Evolutionary conservation across 495 filamentous ascomycete species (phyloP).

Genomic region (Penicillium silybi): DNA sequence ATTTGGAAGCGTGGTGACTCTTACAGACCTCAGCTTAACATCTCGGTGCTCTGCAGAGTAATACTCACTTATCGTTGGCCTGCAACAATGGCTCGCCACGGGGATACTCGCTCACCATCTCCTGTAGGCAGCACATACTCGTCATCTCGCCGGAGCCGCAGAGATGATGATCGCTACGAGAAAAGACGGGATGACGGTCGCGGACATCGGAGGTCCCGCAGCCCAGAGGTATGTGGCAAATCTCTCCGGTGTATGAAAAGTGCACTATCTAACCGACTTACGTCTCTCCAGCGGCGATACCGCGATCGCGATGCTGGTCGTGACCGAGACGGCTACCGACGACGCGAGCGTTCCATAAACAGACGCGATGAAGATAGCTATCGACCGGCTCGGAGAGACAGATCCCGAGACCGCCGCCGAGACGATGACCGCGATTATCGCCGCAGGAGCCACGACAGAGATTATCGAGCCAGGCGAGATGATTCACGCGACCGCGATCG

Average conservation of each 20-base stretch:
- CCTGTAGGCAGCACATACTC: conserved; percentile 85
- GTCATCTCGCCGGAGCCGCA: conserved; percentile 65
- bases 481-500: conserved; percentile 69
- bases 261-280: conserved; percentile 26
- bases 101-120: conserved; percentile 93
- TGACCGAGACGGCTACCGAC: conserved; percentile 58
- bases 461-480: conserved; percentile 73
- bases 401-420: conserved; percentile 61
- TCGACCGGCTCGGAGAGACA: conserved; percentile 54
- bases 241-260: not conserved
- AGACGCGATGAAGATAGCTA: conserved; percentile 66
- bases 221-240: conserved; percentile 58
- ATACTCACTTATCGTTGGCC: conserved; percentile 60
- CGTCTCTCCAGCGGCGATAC: conserved; percentile 50
- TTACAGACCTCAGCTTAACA: conserved; percentile 3
- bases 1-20: conserved; percentile 12
- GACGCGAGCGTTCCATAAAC: conserved; percentile 72
- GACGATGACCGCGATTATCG: conserved; percentile 58
- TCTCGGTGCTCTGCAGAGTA: conserved; percentile 50
- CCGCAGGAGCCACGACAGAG: conserved; percentile 67
- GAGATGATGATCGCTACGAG: conserved; percentile 74
- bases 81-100: conserved; percentile 83
- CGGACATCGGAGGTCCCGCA: conserved; percentile 63
- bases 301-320: conserved; percentile 56
- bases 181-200: conserved; percentile 61